phyloP scores from a whole-genome alignment of 208 protist species.

The Trypanosoma theileri region DNA sequence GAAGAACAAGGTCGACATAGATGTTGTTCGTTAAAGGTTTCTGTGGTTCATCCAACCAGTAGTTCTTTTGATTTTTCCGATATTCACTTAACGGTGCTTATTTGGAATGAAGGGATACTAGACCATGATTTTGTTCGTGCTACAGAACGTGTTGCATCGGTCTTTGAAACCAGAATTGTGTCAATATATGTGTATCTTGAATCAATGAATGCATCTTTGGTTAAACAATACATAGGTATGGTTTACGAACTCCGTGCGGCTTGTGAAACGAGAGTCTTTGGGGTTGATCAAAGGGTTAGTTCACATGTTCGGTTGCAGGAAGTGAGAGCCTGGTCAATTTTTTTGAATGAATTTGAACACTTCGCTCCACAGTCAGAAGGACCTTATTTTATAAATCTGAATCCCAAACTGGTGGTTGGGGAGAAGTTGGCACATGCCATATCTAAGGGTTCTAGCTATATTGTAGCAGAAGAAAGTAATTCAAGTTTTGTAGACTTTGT shows the following conservation, averaged over 20 bases:
- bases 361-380: constrained; percentile 44
- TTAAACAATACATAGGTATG: constrained; percentile 16
- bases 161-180: constrained; percentile 38
- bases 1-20: constrained; percentile 41
- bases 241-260: constrained; percentile 12
- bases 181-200: constrained; percentile 46
- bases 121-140: constrained; percentile 31
- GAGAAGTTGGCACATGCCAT: constrained; percentile 70
- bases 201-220: constrained; percentile 16
- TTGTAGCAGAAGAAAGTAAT: constrained; percentile 46
- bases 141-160: constrained; percentile 35
- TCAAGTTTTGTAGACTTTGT: constrained; percentile 54
- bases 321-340: constrained; percentile 57
- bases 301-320: constrained; percentile 42
- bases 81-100: constrained; percentile 42
- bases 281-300: constrained; percentile 36
- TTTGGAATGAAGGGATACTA: constrained; percentile 36
- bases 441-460: constrained; percentile 38
- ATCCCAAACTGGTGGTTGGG: constrained; percentile 49
- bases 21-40: constrained; percentile 47
- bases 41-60: constrained; percentile 37
- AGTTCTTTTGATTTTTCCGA: constrained; percentile 52
- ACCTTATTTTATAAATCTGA: constrained; percentile 63
- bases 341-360: constrained; percentile 49
- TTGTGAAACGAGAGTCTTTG: constrained; percentile 30